Base-by-base conservation (phyloP, 192 early-diverging fungal species). In the Rhizoclosmatium sp. region DNA sequence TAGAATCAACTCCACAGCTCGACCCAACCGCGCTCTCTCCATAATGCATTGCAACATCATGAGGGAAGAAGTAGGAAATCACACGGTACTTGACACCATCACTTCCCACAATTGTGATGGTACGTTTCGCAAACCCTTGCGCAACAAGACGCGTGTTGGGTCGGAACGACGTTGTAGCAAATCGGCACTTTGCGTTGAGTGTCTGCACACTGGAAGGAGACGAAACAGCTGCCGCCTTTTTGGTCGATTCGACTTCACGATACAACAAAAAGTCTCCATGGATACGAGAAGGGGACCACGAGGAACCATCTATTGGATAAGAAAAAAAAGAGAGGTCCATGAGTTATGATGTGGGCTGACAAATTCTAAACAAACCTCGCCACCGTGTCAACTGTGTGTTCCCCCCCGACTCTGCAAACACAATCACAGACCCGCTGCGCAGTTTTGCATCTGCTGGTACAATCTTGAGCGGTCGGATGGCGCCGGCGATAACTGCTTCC, bases 81-180 rank as follows among this genome's bases (percentile, higher is more conserved):
- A 72, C 70, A 58, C 70, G 9, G 70, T 72, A 72, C 39, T 45
- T 21, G 70, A 10, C 31, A n/a, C 41, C 41, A 41, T 72, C 70
- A 58, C 70, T 72, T n/a, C 70, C 70, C 56, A 59, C 54, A 39
- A 72, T 59, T 51, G 49, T 58, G 23, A 72, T 58, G 47, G 70
- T 72, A 9, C 12, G 3, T 59, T 72, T 72, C 1, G 70, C 70
- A 59, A 72, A 72, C 21, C 70, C 70, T 16, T 72, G 49, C 70
- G 7, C 9, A 9, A 72, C 70, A 2, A 41, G 58, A 21, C 45
- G 70, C 14, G 54, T 72, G 19, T 72, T 72, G 10, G 70, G 70
- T 39, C 70, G 16, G 54, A 58, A 59, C 10, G 44, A 48, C 10
- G 70, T 72, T 23, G 70, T 72, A 9, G 44, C 44, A 40, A 72